Evolutionary conservation across 495 filamentous ascomycete genomes (phyloP).

Genomic region (Parathielavia appendiculata): DNA sequence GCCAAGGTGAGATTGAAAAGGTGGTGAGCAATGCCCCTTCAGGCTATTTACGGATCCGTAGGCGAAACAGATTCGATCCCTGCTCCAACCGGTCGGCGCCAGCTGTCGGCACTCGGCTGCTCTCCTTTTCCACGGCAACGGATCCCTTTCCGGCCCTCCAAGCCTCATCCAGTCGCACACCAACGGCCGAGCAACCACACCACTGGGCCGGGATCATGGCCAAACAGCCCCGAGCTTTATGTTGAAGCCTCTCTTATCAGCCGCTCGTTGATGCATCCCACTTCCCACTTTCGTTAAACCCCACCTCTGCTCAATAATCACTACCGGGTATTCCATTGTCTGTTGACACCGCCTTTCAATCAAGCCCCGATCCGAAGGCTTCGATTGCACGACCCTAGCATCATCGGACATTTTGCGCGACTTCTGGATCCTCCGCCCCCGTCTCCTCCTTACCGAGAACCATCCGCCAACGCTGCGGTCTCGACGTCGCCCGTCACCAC

Average conservation of each 20-base stretch:
- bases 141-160: slow-evolving; percentile 3
- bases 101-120: background rate
- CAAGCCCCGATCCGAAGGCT: background rate
- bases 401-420: background rate
- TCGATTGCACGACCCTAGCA: background rate
- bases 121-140: slow-evolving; percentile 29
- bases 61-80: slow-evolving; percentile 27
- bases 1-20: background rate
- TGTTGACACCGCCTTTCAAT: background rate
- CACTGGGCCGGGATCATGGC: slow-evolving; percentile 14
- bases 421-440: background rate
- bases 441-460: background rate
- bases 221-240: slow-evolving; percentile 6
- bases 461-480: background rate
- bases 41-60: slow-evolving; percentile 32
- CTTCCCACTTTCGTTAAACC: slow-evolving; percentile 21
- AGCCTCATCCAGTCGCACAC: slow-evolving; percentile 22
- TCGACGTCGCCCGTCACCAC: background rate
- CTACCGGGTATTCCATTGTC: background rate
- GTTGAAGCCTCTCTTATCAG: slow-evolving; percentile 12
- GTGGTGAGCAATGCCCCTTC: slow-evolving; percentile 14
- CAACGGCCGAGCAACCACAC: slow-evolving; percentile 32
- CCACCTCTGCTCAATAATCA: slow-evolving; percentile 11
- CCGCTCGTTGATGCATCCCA: slow-evolving; percentile 24
- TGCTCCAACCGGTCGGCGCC: slow-evolving; percentile 1